Evolutionary conservation across 768 basidiomycete genomes (phyloP), one percentile per base, ranked within the genome.

Genomic region (Leccinum aurantiacum): DNA sequence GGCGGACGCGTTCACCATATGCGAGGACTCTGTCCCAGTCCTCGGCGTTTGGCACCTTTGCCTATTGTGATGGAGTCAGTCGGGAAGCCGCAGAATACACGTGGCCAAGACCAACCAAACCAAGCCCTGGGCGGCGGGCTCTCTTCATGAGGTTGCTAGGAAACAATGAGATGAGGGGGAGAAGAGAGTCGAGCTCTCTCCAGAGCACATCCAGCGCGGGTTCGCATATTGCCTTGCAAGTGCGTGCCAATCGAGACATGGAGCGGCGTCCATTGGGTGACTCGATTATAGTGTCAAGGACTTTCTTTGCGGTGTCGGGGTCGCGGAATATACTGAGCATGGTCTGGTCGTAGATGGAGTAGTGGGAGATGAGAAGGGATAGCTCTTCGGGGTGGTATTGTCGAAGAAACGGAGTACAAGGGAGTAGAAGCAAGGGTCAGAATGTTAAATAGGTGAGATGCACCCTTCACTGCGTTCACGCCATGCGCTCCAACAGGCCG

Each of bases 111-210:
- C 90, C 69, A 68, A 91, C 90, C 78, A 92, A 78, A 70, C 90
- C 90, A 62, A 90, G 75, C 53, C 89, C 89, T 53, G 90, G 90
- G 69, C 82, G 85, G 62, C 84, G 82, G 59, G 85, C 79, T 73
- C 84, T 89, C 75, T 84, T 89, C 74, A 91, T 76, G 63, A 91
- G 67, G 63, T 81, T 77, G 59, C 76, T 78, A 14, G 90, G 90
- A 70, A 92, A 91, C 57, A 91, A 70, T 37, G 86, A 85, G 59
- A 91, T 77, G 59, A 92, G 77, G 10, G 90, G 90, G 50, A 84
- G 74, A 60, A 91, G 77, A 13, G 88, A 89, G 71, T 91, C 89
- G 58, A 92, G 75, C 66, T 92, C 90, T 69, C 81, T 84, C 90
- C 90, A 92, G 31, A 92, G 78, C 53, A 86, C 76, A 69, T 86